Base-by-base conservation (phyloP, 768 basidiomycete genomes). In the Boletus speciosus region DNA sequence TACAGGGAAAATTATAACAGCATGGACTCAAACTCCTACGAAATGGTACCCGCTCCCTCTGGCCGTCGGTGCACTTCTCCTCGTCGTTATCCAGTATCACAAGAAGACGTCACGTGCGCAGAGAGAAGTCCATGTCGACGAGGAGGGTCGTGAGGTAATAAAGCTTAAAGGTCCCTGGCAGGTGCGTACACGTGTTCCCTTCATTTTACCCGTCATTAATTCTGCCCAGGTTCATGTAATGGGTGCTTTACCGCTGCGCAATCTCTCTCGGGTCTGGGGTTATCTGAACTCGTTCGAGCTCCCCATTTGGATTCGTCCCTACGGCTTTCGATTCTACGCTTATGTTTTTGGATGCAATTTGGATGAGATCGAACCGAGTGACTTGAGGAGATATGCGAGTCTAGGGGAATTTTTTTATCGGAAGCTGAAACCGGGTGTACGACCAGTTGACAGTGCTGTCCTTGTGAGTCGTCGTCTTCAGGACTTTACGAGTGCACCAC, bases 371-470 rank as follows among this genome's bases (percentile, higher is more conserved):
- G 93, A 93, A 36, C 82, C 79, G 1, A 66, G 75, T 12, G 91
- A 97, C 74, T 76, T 99, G 54, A 80, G 68, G n/a, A 67, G 79
- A 50, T 99, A 98, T 68, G 79, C 79, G 1, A 88, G 85, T 68
- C 78, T 99, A n/a, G 95, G 95, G 35, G 92, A 88, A 21, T 99
- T 99, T 74, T 98, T 99, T 75, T 95, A 97, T 70, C 79, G 97
- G 32, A 82, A 81, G 59, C 78, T 99, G 55, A 92, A 89, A 68
- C 77, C 80, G 23, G 97, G 93, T 38, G 83, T 71, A 34, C 80
- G 97, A 21, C 93, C 93, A 5, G 85, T 96, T 19, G 91, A 83
- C 29, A 74, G 83, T 29, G 83, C 88, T 16, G 72, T 81, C 4
- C 79, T 97, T 56, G 94, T 92, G 56, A 57, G 81, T 71, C 1